phyloP scores from a whole-genome alignment of 2,329 filamentous ascomycete species.

The Emergomyces orientalis region DNA sequence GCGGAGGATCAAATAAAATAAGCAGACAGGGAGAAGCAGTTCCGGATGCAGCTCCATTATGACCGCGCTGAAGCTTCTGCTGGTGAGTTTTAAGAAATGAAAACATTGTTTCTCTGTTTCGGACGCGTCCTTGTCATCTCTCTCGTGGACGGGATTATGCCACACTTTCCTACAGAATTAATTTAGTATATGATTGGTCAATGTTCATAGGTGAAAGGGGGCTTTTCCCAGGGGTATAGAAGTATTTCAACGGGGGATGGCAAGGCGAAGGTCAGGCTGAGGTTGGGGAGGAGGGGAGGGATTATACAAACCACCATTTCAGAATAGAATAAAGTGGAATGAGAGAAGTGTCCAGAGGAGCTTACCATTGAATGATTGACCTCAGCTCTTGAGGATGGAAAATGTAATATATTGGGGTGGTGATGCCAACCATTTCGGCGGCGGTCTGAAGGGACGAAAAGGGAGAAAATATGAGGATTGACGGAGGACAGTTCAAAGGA shows the following conservation, averaged over 20 bases:
- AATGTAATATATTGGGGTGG: slow-evolving; percentile 58
- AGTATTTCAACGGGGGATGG: background rate
- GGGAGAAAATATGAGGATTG: background rate
- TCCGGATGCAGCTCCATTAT: slow-evolving; percentile 95
- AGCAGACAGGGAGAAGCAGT: slow-evolving; percentile 73
- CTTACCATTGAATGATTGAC: slow-evolving; percentile 80
- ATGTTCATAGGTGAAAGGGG: background rate
- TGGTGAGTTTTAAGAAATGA: slow-evolving; percentile 74
- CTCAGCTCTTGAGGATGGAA: slow-evolving; percentile 70
- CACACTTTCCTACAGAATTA: slow-evolving; percentile 67
- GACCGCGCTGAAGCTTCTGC: slow-evolving; percentile 83
- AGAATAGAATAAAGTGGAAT: background rate
- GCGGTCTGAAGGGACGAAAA: slow-evolving; percentile 10
- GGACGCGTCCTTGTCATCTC: slow-evolving; percentile 66
- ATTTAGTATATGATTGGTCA: background rate
- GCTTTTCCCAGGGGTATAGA: background rate
- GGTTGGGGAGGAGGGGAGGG: background rate
- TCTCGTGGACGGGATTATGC: slow-evolving; percentile 87
- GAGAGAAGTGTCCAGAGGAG: slow-evolving; percentile 9
- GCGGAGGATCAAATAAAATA: slow-evolving; percentile 89
- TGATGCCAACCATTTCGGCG: slow-evolving; percentile 34
- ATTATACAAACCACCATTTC: background rate
- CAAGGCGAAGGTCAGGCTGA: background rate
- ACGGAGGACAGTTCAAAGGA: background rate
- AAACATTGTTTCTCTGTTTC: slow-evolving; percentile 73